Evolutionary conservation across 2,329 filamentous ascomycete genomes (phyloP), one percentile per base, ranked within the genome.

Genomic region (Aspergillus sp.): DNA sequence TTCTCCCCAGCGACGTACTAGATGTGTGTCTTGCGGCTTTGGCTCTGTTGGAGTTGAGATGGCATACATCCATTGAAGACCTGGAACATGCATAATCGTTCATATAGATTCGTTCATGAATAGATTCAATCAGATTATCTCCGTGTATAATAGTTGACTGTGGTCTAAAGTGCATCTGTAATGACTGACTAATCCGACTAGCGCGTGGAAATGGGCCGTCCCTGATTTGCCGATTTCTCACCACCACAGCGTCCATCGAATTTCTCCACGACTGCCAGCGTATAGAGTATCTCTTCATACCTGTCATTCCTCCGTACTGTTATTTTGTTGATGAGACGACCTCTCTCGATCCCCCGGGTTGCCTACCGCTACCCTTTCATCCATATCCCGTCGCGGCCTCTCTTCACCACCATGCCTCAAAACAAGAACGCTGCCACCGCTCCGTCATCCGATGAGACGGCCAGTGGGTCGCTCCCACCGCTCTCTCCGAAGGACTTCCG

Each of bases 401-500:
- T 20, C 40, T 42, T 42, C 40, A 42, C 40, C 40, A 42, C 40
- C n/a, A 42, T 42, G 40, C 40, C 40, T 42, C n/a, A 19, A 17
- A 42, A 42, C 14, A 21, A 47, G n/a, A 47, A 20, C 5, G n/a
- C 13, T 10, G 5, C 3, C 21, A 6, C 45, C 3, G n/a, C 45
- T 14, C 7, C 16, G 2, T n/a, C 16, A 19, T 19, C 32, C 11
- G 21, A 47, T 19, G 45, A 14, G 29, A 19, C 32, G 4, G 14
- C 21, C 23, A 29, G 42, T 31, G 42, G 23, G 14, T 5, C 42
- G 10, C 31, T 44, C 4, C 84, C 87, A 0, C 83, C 87, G 20
- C 77, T 93, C 25, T 84, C 83, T 0, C 71, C 83, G 1, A 75
- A 79, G 51, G 87, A 93, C 52, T 91, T 89, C 64, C 78, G 78